Evolutionary conservation across 331 rosid genomes (phyloP).

Genomic region (Acacia pycnantha): DNA sequence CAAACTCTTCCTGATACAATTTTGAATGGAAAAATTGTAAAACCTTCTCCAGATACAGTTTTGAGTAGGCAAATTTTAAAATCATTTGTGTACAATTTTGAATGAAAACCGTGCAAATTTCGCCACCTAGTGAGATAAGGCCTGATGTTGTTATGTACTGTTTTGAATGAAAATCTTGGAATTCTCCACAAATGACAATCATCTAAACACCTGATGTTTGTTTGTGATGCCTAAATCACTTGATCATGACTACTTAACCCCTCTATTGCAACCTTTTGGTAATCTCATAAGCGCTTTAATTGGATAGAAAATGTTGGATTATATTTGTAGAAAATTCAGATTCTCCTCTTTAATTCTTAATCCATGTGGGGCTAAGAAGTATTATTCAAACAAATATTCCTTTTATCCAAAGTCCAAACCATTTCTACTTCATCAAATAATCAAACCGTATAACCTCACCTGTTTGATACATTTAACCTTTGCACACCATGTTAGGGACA

Average conservation of each 20-base stretch:
- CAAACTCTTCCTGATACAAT: not conserved
- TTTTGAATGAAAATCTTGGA: not conserved
- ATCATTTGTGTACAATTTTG: no score
- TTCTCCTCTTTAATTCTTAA: not conserved
- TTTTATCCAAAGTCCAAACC: not conserved
- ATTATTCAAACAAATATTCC: conserved; percentile 3
- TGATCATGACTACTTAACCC: not conserved
- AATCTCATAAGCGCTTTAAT: not conserved
- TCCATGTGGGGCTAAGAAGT: not conserved
- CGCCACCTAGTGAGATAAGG: no score
- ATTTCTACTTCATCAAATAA: not conserved
- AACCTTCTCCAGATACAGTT: not conserved
- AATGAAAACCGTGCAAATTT: not conserved
- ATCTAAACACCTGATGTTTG: not conserved
- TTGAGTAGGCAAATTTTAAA: not conserved
- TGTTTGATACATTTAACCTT: conserved; percentile 18
- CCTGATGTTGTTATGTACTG: not conserved
- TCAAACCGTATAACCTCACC: not conserved
- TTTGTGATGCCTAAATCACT: not conserved
- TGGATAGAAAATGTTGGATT: not conserved
- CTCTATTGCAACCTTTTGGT: not conserved
- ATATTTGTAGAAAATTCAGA: not conserved
- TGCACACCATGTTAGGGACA: conserved; percentile 51
- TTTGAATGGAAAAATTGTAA: not conserved
- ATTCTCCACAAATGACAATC: not conserved